Evolutionary conservation across 2,329 filamentous ascomycete species (phyloP).

Genomic region (Bipolaris victoriae): DNA sequence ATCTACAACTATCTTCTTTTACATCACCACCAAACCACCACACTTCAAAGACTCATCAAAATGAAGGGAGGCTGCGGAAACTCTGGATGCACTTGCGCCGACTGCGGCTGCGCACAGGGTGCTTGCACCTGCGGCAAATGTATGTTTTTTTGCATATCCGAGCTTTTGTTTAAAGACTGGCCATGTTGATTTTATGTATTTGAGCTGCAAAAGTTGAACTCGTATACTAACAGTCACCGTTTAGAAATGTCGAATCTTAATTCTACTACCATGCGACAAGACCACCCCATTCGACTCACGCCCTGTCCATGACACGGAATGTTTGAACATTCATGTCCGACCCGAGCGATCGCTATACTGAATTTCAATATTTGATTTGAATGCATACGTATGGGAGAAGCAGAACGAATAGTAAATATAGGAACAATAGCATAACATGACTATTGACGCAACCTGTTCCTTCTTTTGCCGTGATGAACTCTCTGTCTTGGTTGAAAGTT

Average conservation of each 20-base stretch:
- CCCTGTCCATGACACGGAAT: not conserved
- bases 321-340: not conserved
- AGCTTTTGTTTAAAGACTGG: not conserved
- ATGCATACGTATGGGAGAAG: slow-evolving; percentile 1
- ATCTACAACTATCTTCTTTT: slow-evolving; percentile 7
- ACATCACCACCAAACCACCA: slow-evolving; percentile 13
- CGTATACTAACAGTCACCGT: not conserved
- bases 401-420: not conserved
- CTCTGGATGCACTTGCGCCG: slow-evolving; percentile 43
- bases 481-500: not conserved
- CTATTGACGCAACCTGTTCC: not conserved
- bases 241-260: slow-evolving; percentile 1
- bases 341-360: not conserved
- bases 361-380: not conserved
- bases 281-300: not conserved
- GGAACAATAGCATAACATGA: slow-evolving; percentile 1
- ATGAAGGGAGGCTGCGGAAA: slow-evolving; percentile 46
- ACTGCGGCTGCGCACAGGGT: slow-evolving; percentile 42
- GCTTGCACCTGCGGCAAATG: slow-evolving; percentile 40
- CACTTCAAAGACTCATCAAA: slow-evolving; percentile 23
- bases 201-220: not conserved
- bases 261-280: slow-evolving; percentile 8
- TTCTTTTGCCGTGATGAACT: not conserved
- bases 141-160: slow-evolving; percentile 5
- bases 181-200: not conserved